Base-by-base conservation (phyloP, 2,329 filamentous ascomycete genomes). In the Xylariomycetidae sp. region DNA sequence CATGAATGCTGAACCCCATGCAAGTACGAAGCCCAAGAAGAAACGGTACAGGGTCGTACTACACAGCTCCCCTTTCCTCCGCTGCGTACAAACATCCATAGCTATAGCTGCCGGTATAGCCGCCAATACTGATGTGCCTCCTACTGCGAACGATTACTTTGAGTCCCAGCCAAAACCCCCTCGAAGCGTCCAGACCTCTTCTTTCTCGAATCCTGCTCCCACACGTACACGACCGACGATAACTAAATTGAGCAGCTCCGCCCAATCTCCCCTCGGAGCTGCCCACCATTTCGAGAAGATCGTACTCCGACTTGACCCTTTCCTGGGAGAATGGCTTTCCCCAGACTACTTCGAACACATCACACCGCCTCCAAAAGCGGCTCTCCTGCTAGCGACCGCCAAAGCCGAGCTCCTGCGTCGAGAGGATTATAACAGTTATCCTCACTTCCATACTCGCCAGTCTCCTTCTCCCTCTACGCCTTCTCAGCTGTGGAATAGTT, bases 281-380 rank as follows among this genome's bases (percentile, higher is more conserved):
- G 11, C 34, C 15, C 17, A 14, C 6, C 45, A 48, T 4, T 48
- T 75, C 38, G 67, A 70, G 37, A 83, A 77, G 43, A 66, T 76
- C 3, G 70, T 80, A 8, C 63, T 98, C 30, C 83, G 92, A 1
- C 73, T 98, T 5, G 92, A 98, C 61, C 84, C 89, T 0, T 96
- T 94, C 54, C 71, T 98, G 0, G 90, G 92, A 30, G 92, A 98
- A 68, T 98, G 92, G 92, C 71, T 97, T 18, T 86, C 85, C 2
- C 87, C 88, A 1, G 83, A 89, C 53, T 98, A 98, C 59, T 98
- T 90, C 52, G 88, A 95, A 42, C 74, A 85, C 33, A 96, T 96
- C 44, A 90, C 85, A 0, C 86, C 88, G 3, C 92, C 92, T 9
- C 92, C 92, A 0, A 78, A 80, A 27, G 90, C 88, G 3, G 77